These are phyloP conservation scores for Aegilops speltoides DNA, from an alignment of 176 grass and related monocot species.

Conservation along the genomic window DNA sequence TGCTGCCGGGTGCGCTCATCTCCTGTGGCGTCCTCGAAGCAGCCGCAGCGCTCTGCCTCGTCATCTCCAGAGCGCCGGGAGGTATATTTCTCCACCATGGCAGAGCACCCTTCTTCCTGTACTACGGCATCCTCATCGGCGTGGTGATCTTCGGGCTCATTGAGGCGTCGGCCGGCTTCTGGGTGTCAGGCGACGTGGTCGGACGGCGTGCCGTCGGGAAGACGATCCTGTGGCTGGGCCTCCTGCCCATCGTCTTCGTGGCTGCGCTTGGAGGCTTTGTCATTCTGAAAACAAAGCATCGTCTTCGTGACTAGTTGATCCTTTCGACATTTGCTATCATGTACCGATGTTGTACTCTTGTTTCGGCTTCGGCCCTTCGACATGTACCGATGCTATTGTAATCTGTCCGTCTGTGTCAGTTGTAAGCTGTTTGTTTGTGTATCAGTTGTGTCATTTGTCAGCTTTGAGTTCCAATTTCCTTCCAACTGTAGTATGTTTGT, in stretches of 20 bases:
- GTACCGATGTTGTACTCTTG: not conserved
- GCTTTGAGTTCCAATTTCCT: not conserved
- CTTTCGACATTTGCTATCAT: not conserved
- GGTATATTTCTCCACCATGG: constrained; percentile 23
- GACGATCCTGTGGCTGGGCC: not conserved
- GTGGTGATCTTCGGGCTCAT: not conserved
- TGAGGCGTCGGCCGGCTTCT: constrained; percentile 6
- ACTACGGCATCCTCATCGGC: not conserved
- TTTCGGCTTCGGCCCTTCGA: no score
- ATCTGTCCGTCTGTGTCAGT: not conserved
- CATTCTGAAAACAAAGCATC: not conserved
- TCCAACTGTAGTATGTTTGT: not conserved
- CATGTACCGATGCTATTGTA: not conserved
- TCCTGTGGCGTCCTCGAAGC: not conserved
- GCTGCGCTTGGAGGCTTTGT: not conserved
- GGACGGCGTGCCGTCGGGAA: not conserved
- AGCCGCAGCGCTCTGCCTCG: not conserved
- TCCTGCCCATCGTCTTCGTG: not conserved
- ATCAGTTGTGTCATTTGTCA: no score
- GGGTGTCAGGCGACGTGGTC: not conserved
- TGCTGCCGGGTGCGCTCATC: not conserved
- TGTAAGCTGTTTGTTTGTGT: not conserved
- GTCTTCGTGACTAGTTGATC: not conserved
- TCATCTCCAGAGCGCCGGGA: not conserved
- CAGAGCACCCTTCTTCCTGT: not conserved